These are phyloP conservation scores for Tuber indicum DNA, from an alignment of 495 filamentous ascomycete species.

Conservation along the genomic window DNA sequence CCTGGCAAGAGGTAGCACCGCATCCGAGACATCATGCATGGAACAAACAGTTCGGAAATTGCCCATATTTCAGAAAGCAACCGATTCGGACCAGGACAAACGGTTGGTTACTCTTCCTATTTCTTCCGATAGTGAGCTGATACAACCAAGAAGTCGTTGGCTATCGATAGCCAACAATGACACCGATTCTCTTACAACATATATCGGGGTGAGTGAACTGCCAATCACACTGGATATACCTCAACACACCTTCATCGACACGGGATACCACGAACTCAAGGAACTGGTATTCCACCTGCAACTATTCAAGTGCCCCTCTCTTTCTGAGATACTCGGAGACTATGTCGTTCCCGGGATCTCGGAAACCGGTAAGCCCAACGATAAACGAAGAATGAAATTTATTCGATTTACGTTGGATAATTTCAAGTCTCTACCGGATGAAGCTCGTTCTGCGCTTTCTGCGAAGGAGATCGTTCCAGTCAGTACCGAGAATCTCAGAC, in stretches of 20 bases:
- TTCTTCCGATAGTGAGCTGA: background rate
- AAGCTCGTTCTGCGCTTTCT: conserved; percentile 14
- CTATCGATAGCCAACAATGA: conserved; percentile 18
- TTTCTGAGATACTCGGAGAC: conserved; percentile 13
- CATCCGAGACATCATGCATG: background rate
- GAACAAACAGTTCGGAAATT: conserved; percentile 7
- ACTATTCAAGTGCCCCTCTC: conserved; percentile 17
- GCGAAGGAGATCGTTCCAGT: conserved; percentile 37
- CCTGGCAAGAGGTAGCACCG: background rate
- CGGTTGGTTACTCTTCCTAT: conserved; percentile 6
- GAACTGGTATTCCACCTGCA: conserved; percentile 10
- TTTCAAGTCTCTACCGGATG: conserved; percentile 8
- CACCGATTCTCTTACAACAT: background rate
- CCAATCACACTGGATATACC: conserved; percentile 12
- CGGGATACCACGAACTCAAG: background rate
- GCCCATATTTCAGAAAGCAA: conserved; percentile 18
- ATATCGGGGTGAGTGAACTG: conserved; percentile 18
- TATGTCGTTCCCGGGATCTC: conserved; percentile 25
- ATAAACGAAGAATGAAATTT: conserved; percentile 20
- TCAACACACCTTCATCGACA: conserved; percentile 33
- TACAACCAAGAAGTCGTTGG: conserved; percentile 11
- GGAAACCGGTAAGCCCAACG: conserved; percentile 5
- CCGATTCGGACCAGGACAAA: background rate
- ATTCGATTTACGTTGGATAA: conserved; percentile 14
- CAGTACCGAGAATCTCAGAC: background rate